Conservation (phyloP, 306 rosid genomes). For the Vigna mungo region DNA sequence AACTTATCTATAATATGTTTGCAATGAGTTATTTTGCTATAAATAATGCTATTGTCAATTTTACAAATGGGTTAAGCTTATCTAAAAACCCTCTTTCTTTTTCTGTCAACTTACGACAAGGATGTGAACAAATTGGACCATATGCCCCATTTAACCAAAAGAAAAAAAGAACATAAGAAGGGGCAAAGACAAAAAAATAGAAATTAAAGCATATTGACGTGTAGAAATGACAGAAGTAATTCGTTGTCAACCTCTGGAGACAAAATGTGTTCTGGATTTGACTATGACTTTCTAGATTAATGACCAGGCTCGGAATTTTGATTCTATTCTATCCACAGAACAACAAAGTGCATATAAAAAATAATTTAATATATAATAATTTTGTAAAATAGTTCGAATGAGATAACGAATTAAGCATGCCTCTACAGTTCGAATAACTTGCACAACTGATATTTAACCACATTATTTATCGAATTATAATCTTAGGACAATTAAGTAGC, state of each 20-base stretch:
- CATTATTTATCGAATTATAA: background rate
- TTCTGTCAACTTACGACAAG: background rate
- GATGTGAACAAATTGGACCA: background rate
- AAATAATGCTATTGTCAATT: background rate
- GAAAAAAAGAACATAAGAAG: background rate
- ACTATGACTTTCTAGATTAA: background rate
- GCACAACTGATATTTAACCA: background rate
- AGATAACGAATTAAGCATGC: background rate
- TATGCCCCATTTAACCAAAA: background rate
- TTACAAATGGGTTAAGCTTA: conserved; percentile 11
- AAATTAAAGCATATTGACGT: background rate
- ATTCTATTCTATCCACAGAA: background rate
- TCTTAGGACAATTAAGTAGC: background rate
- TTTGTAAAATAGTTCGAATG: background rate
- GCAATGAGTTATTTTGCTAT: background rate
- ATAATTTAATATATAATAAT: background rate
- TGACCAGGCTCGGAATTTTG: background rate
- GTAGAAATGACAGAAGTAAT: background rate
- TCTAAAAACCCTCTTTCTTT: background rate
- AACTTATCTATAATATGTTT: background rate
- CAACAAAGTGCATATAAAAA: background rate
- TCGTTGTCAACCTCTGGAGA: background rate
- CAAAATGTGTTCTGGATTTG: background rate
- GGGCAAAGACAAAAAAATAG: background rate
- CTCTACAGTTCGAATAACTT: background rate